These are phyloP conservation scores for Pseudopithomyces chartarum DNA, from an alignment of 2,329 filamentous ascomycete genomes.

Conservation along the genomic window DNA sequence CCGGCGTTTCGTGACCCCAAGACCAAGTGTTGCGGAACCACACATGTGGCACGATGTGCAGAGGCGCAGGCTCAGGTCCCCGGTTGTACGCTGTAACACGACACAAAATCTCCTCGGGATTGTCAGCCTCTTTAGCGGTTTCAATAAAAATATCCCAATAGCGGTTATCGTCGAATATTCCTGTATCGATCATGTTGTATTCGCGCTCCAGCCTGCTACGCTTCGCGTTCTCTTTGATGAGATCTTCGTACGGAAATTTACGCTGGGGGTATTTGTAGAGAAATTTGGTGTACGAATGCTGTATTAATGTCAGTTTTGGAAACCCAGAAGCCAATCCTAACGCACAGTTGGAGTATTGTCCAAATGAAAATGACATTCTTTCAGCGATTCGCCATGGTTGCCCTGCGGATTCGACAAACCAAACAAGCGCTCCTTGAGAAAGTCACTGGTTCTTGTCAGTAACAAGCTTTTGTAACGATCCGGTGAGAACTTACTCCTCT, in stretches of 20 bases:
- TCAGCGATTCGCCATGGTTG: constrained; percentile 96
- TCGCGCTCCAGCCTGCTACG: constrained; percentile 78
- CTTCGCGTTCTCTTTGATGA: constrained; percentile 81
- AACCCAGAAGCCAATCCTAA: constrained; percentile 34
- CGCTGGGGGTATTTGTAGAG: constrained; percentile 97
- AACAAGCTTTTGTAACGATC: not conserved
- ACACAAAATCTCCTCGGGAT: constrained; percentile 90
- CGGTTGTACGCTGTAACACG: constrained; percentile 96
- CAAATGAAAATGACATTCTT: constrained; percentile 94
- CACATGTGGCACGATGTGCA: constrained; percentile 92
- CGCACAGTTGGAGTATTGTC: constrained; percentile 83
- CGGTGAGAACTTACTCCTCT: constrained; percentile 70
- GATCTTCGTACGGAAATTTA: constrained; percentile 88
- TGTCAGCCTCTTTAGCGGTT: constrained; percentile 90
- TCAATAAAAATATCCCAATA: constrained; percentile 99
- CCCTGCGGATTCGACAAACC: constrained; percentile 95
- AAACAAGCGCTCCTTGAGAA: constrained; percentile 93
- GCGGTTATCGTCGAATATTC: constrained; percentile 81
- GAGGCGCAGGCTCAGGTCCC: constrained; percentile 83
- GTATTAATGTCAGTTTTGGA: constrained; percentile 36
- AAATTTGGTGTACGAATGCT: constrained; percentile 99
- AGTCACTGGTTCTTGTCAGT: constrained; percentile 68
- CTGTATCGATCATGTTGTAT: constrained; percentile 91
- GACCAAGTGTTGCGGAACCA: constrained; percentile 99
- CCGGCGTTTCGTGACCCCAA: constrained; percentile 79